Evolutionary conservation across 2,329 filamentous ascomycete species (phyloP), one percentile per base, ranked within the genome.

Genomic region (Calonectria leucothoes): DNA sequence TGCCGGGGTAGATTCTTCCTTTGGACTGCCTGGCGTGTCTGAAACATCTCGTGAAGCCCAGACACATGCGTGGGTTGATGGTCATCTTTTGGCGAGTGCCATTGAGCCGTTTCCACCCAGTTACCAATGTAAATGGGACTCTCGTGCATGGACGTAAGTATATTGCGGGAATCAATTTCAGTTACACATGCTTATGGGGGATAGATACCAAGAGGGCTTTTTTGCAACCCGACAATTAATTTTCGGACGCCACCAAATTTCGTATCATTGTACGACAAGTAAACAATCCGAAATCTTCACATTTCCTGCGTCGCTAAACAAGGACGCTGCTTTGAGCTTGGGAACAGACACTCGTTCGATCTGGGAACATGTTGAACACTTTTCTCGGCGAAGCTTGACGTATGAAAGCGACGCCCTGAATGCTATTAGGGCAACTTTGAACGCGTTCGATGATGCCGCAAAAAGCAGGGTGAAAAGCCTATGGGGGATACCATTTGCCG

Each of bases 131-230:
- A 68, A 59, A 37, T 68, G 49, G 66, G 48, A 45, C 20, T 48
- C 49, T 12, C 66, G 51, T 15, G 66, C 66, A 14, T 68, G 49
- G 66, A 68, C 66, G 66, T 68, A 27, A 68, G 66, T 27, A 31
- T n/a, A n/a, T n/a, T n/a, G n/a, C n/a, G n/a, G n/a, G n/a, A n/a
- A n/a, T n/a, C n/a, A n/a, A n/a, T n/a, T n/a, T 5, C 17, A 20
- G 8, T 10, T 8, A 20, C 12, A 4, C 8, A 57, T 6, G 35
- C 66, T 68, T 20, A 48, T n/a, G 11, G 4, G 6, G 7, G 25
- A 61, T 59, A 68, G 66, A 3, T 68, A 68, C 29, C 66, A 68
- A 12, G 66, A 59, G 29, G 66, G 51, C 2, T 12, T 68, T 31
- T 68, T 68, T 27, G 35, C 66, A 45, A 33, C 37, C 27, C 66